Base-by-base conservation (phyloP, 2,329 filamentous ascomycete species). In the Calonectria hongkongensis region DNA sequence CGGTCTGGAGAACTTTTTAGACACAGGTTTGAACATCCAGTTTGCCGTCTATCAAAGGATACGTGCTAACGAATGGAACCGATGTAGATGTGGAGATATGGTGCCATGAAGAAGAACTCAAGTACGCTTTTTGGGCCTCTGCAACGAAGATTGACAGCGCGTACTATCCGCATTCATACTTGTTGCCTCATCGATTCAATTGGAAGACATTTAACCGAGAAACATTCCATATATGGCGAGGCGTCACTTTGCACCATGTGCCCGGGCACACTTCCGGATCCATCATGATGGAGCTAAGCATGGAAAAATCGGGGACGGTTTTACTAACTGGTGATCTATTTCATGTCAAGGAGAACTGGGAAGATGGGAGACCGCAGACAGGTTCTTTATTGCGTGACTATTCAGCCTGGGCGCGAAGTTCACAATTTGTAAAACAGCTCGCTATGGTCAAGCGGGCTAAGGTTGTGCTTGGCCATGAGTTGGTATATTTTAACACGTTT, bases 201-300 rank as follows among this genome's bases (percentile, higher is more conserved):
- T 58, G 54, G 54, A 58, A 58, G 33, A 58, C 54, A 41, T 58
- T 58, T 27, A 58, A 58, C 16, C 30, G 54, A 33, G 54, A 58
- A 41, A 58, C 33, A 5, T 58, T 58, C 33, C 39, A 58, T 10
- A 58, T 58, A 6, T 58, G 54, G 54, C 36, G 28, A 41, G 54
- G 54, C 4, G 33, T 58, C 13, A 58, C 54, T 27, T 21, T 58
- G n/a, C 54, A 58, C 21, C 54, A 58, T 39, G 54, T 58, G 9
- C 54, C 54, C 9, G 54, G 54, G 12, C 54, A 58, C 54, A 58
- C 54, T n/a, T 58, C 18, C 6, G 54, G 54, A n/a, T 58, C 54
- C 7, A 58, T 58, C n/a, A 58, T 58, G 54, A 58, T 58, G 54
- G 54, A 58, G 33, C 21, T 58, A 27, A 41, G n/a, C 6, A 13